Base-by-base conservation (phyloP, 306 rosid genomes). In the Abrus precatorius region DNA sequence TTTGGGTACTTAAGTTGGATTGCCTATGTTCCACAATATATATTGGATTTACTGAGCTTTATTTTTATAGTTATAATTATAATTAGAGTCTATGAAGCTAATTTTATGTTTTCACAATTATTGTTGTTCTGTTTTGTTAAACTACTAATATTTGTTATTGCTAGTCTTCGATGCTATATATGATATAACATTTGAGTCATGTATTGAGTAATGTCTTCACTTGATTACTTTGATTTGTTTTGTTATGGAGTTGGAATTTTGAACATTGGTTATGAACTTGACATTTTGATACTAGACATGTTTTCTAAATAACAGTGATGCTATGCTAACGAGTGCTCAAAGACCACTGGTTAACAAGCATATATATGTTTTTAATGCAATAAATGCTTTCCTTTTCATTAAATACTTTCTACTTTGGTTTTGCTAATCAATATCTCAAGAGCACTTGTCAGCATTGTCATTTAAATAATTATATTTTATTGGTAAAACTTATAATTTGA, bases 81-180 rank as follows among this genome's bases (percentile, higher is more conserved):
- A 27, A 60, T 60, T 32, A 32, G 43, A 60, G 44, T 60, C 9
- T 60, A 9, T 7, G 45, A 12, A 34, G 68, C 34, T n/a, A 38
- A 38, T 40, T 64, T 14, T n/a, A 62, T 62, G 29, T 64, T 64
- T 64, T 64, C 70, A 64, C 48, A 38, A 40, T 64, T 64, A n/a
- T 64, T 38, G 20, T 40, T 64, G 11, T 14, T 40, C 70, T 62
- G 68, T 34, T 62, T 36, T 2, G 13, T n/a, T 32, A 33, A 60
- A 64, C 70, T 59, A 59, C 65, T 64, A 64, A 64, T 33, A 11
- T 33, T 27, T 62, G 45, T 13, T 11, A 34, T 56, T 56, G 34
- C 62, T 56, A 33, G 45, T 32, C 32, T 30, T 60, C 5, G 43
- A 60, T 32, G 44, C 68, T 62, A 11, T 11, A 28, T 12, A 62